phyloP scores from a whole-genome alignment of 2,329 filamentous ascomycete species.

The Zasmidium cellare region DNA sequence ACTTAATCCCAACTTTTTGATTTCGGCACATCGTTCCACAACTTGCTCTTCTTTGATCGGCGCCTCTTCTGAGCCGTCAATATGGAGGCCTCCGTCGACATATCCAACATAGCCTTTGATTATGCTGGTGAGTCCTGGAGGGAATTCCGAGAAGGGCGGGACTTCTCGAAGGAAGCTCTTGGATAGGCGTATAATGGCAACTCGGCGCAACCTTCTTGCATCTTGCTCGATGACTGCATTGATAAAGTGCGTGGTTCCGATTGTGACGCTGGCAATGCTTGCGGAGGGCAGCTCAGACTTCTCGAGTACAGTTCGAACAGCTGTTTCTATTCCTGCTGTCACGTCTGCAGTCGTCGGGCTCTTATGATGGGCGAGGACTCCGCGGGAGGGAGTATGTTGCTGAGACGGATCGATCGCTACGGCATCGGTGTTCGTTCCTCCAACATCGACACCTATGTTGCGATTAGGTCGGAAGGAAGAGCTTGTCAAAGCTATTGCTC shows the following conservation, averaged over 20 bases:
- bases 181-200: constrained; percentile 51
- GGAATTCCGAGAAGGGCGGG: constrained; percentile 34
- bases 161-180: constrained; percentile 34
- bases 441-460: background rate
- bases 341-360: constrained; percentile 44
- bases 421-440: constrained; percentile 37
- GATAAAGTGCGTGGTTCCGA: constrained; percentile 51
- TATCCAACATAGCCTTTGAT: constrained; percentile 38
- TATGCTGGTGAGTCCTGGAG: constrained; percentile 31
- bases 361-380: constrained; percentile 37
- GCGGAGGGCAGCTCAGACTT: constrained; percentile 34
- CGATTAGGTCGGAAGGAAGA: too few relatives aligned
- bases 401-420: constrained; percentile 33
- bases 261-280: constrained; percentile 45
- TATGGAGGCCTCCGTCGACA: constrained; percentile 52
- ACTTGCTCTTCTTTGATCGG: constrained; percentile 48
- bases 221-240: constrained; percentile 40
- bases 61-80: constrained; percentile 45
- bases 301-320: constrained; percentile 39
- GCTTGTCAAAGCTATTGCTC: too few relatives aligned
- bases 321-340: constrained; percentile 42
- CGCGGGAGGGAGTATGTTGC: constrained; percentile 27
- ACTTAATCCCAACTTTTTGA: constrained; percentile 45
- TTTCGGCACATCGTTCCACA: constrained; percentile 44
- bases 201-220: constrained; percentile 49